phyloP scores from a whole-genome alignment of 441 rosid genomes.

The Erysimum pusillum region DNA sequence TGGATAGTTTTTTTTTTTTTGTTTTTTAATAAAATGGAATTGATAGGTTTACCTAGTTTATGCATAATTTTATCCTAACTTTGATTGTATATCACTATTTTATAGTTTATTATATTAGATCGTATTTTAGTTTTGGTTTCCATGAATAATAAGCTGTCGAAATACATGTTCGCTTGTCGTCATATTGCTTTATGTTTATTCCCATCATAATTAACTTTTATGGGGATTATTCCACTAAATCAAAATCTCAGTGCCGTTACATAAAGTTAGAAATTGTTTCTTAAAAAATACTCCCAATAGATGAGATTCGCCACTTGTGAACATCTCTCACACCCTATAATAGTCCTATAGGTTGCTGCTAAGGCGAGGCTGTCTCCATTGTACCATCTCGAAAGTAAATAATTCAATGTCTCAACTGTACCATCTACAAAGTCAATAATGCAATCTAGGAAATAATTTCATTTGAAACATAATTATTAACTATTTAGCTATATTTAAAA shows the following conservation, averaged over 20 bases:
- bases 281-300: neutral
- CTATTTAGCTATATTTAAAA: neutral
- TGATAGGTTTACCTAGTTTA: neutral
- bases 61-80: neutral
- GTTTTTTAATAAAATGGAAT: neutral
- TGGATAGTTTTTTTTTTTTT: neutral
- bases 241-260: conserved; percentile 32
- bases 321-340: conserved; percentile 15
- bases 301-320: conserved; percentile 41
- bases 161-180: conserved; percentile 32
- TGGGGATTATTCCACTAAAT: conserved; percentile 30
- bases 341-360: conserved; percentile 6
- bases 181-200: conserved; percentile 32
- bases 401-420: conserved; percentile 29
- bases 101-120: neutral
- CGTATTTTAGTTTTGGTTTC: neutral
- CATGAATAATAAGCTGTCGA: conserved; percentile 28
- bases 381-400: conserved; percentile 27
- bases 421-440: conserved; percentile 32
- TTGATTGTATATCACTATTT: neutral
- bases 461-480: neutral
- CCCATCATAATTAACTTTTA: conserved; percentile 12
- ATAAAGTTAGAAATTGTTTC: neutral
- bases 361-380: conserved; percentile 36
- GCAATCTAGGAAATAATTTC: conserved; percentile 8